phyloP scores from a whole-genome alignment of 352 stramenopile species.

The Phytophthora agathidicida region DNA sequence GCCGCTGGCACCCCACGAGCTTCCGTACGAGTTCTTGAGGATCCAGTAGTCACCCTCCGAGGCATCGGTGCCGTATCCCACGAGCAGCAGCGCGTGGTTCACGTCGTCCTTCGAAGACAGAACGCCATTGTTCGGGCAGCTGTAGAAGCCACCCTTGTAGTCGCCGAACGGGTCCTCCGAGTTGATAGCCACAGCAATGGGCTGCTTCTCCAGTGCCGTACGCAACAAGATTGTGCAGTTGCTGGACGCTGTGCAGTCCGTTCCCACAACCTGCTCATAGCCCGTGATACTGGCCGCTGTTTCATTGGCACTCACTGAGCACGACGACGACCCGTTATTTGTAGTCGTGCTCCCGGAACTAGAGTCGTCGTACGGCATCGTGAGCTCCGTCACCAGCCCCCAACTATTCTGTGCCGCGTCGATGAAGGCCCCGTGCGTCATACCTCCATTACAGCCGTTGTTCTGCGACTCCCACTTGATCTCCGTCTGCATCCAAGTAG shows the following conservation, averaged over 20 bases:
- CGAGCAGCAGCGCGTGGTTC: constrained; percentile 78
- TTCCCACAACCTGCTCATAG: constrained; percentile 68
- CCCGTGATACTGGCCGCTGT: constrained; percentile 73
- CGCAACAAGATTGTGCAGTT: constrained; percentile 62
- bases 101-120: constrained; percentile 73
- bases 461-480: constrained; percentile 84
- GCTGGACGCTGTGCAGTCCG: constrained; percentile 56
- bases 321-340: constrained; percentile 36
- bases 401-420: constrained; percentile 66
- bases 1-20: constrained; percentile 64
- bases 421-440: constrained; percentile 84
- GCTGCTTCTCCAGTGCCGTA: constrained; percentile 59
- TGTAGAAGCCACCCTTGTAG: constrained; percentile 73
- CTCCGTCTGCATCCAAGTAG: constrained; percentile 58
- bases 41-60: constrained; percentile 79
- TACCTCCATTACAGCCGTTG: constrained; percentile 78
- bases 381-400: constrained; percentile 71
- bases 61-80: constrained; percentile 72
- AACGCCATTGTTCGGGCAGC: constrained; percentile 65
- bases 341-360: constrained; percentile 16
- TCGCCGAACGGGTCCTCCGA: constrained; percentile 75
- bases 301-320: constrained; percentile 48
- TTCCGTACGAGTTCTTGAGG: constrained; percentile 84
- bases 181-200: constrained; percentile 81
- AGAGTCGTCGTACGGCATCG: constrained; percentile 76